Base-by-base conservation (phyloP, 257 asterid species). In the Fraxinus anomala region DNA sequence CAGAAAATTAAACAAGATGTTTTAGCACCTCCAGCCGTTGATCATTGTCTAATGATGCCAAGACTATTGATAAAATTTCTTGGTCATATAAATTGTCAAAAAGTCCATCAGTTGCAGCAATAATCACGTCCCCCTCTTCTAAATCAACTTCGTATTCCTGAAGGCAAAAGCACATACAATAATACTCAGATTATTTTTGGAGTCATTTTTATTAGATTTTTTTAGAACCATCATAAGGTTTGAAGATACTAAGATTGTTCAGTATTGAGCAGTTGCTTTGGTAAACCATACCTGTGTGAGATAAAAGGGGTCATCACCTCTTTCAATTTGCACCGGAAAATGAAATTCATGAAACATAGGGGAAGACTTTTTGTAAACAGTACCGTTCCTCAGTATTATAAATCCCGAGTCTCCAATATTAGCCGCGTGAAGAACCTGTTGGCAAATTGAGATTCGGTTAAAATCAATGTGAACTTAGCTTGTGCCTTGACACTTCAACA, bases 391-490 rank as follows among this genome's bases (percentile, higher is more conserved):
- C 78, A 93, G 80, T 73, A 91, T 31, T 30, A 93, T 77, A 81
- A 93, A 91, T 69, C 97, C 97, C 7, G 98, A 88, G 88, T 93
- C 94, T 73, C 99, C 99, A 79, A 95, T 79, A 84, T 90, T 93
- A 40, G 87, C 98, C 76, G 88, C 92, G 6, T 83, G 88, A 81
- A 95, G 91, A 79, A 84, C 94, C 97, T 94, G 89, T 40, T 70
- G 68, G 73, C 54, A 80, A 23, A 54, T 67, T 30, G 39, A 49
- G 54, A 73, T 47, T 44, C 69, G 28, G 33, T 80, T 74, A 3
- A 59, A 67, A 67, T 67, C 34, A 11, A 19, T n/a, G 31, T 21
- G 67, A 63, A 26, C 7, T 63, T 8, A 24, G 19, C 19, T 26
- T 3, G 36, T 24, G 17, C 33, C 16, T 42, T 42, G 51, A 42